Conservation (phyloP, 192 early-diverging fungal genomes). For the Allomyces javanicus region DNA sequence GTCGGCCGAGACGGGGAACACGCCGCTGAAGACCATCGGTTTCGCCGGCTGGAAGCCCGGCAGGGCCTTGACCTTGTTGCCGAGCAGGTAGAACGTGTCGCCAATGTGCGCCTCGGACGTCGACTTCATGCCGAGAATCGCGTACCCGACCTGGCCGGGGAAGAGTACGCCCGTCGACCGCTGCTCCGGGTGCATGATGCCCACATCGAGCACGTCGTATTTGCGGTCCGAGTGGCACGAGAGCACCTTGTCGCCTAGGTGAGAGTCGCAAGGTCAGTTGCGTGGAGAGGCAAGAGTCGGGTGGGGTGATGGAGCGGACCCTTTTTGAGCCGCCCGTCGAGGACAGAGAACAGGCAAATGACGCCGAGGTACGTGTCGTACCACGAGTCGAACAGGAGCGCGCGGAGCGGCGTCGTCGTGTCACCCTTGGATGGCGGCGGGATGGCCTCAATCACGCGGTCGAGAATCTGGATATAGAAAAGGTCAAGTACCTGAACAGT, state of each 20-base stretch:
- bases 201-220: constrained; percentile 79
- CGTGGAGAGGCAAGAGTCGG: too few species aligned
- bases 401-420: constrained; percentile 47
- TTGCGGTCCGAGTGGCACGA: constrained; percentile 51
- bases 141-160: constrained; percentile 75
- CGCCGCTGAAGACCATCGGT: constrained; percentile 85
- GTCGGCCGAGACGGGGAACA: constrained; percentile 75
- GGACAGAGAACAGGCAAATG: constrained; percentile 77
- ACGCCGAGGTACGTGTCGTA: constrained; percentile 95
- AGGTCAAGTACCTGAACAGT: too few species aligned
- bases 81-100: constrained; percentile 73
- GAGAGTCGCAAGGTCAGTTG: not conserved
- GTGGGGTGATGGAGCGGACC: constrained; percentile 14
- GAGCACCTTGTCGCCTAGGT: constrained; percentile 55
- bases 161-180: constrained; percentile 38
- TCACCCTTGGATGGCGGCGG: constrained; percentile 46
- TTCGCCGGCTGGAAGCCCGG: constrained; percentile 90
- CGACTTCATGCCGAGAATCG: constrained; percentile 79
- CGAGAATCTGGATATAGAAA: constrained; percentile 13
- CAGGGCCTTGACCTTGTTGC: constrained; percentile 43
- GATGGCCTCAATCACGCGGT: constrained; percentile 53
- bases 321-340: constrained; percentile 60
- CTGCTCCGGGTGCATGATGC: constrained; percentile 89
- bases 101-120: constrained; percentile 83
- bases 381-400: constrained; percentile 92